These are phyloP conservation scores for Ustilago loliicola DNA, from an alignment of 1,284 basidiomycete species.

Conservation along the genomic window DNA sequence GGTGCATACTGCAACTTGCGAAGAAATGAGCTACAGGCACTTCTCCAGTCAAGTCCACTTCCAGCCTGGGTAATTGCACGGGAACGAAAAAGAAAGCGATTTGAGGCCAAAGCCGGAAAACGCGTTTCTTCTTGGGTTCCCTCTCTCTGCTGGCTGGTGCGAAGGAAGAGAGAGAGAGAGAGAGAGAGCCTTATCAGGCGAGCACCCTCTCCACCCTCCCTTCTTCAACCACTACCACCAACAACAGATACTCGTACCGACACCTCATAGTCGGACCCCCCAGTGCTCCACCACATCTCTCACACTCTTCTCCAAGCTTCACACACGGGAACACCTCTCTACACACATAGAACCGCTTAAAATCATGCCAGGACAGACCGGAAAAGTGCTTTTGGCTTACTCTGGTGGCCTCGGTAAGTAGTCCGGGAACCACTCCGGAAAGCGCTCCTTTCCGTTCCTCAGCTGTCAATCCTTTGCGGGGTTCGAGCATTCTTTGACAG, in stretches of 20 bases:
- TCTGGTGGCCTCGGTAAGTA: conserved; percentile 94
- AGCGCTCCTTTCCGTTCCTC: conserved; percentile 11
- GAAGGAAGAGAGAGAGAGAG: neutral
- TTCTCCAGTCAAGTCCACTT: neutral
- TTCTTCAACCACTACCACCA: conserved; percentile 28
- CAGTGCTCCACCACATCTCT: neutral
- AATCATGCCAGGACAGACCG: conserved; percentile 72
- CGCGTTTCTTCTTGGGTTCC: neutral
- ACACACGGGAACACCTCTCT: conserved; percentile 3
- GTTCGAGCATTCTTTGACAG: conserved; percentile 49
- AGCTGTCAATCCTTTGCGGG: conserved; percentile 31
- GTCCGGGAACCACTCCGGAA: conserved; percentile 46
- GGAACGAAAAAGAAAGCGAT: conserved; percentile 11
- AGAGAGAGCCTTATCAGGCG: conserved; percentile 27
- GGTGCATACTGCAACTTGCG: conserved; percentile 13
- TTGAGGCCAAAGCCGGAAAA: neutral
- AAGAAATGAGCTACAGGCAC: neutral
- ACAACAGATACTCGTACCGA: conserved; percentile 11
- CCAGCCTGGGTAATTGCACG: conserved; percentile 41
- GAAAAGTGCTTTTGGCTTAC: conserved; percentile 93
- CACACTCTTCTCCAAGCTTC: conserved; percentile 8
- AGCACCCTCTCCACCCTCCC: neutral
- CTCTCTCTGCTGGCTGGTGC: conserved; percentile 24
- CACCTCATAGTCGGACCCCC: neutral
- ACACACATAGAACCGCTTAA: conserved; percentile 3